These are phyloP conservation scores for Hyaloscypha finlandica DNA, from an alignment of 495 filamentous ascomycete genomes.

Conservation along the genomic window DNA sequence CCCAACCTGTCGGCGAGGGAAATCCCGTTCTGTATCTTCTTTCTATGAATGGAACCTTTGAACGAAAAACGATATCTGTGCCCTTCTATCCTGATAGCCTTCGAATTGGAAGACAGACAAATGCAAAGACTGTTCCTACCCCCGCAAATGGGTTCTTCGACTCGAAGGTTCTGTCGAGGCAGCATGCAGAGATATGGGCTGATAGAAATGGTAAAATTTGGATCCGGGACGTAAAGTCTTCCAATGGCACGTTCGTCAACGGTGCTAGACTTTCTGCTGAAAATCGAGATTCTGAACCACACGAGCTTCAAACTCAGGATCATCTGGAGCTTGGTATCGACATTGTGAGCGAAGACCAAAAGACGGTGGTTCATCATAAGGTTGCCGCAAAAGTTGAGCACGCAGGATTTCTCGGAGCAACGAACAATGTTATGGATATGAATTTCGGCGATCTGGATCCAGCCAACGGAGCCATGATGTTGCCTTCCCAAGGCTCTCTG, in stretches of 20 bases:
- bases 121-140: constrained; percentile 90
- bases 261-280: constrained; percentile 86
- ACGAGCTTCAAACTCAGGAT: constrained; percentile 85
- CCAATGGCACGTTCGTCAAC: constrained; percentile 98
- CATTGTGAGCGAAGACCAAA: constrained; percentile 97
- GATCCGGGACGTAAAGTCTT: constrained; percentile 97
- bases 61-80: constrained; percentile 91
- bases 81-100: constrained; percentile 87
- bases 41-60: constrained; percentile 92
- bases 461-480: constrained; percentile 68
- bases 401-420: constrained; percentile 72
- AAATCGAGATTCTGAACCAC: constrained; percentile 91
- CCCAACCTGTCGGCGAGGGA: constrained; percentile 49
- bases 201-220: constrained; percentile 86
- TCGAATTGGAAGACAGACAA: constrained; percentile 94
- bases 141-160: constrained; percentile 93
- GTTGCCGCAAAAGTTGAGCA: constrained; percentile 95
- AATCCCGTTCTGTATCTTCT: constrained; percentile 78
- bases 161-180: constrained; percentile 92
- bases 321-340: constrained; percentile 94
- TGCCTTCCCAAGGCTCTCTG: constrained; percentile 45
- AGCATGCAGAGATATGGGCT: constrained; percentile 96
- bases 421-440: constrained; percentile 77
- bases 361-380: constrained; percentile 97
- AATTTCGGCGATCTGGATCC: constrained; percentile 88